Evolutionary conservation across 169 alveolate species (phyloP), one percentile per base, ranked within the genome.

Genomic region (Plasmodium chabaudi): DNA sequence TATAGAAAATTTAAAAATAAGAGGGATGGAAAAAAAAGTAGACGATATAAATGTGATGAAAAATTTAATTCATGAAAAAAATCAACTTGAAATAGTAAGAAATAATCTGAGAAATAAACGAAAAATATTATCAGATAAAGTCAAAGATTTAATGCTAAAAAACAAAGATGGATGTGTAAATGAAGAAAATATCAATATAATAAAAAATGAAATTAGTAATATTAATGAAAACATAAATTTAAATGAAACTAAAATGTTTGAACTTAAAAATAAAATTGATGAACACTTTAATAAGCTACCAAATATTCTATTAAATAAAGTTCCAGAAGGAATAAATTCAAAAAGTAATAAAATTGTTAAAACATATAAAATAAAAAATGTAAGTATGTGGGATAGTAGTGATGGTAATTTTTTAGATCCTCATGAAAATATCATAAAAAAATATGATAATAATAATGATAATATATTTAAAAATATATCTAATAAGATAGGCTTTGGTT

Each of bases 401-500:
- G 87, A 44, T 1, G 23, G 57, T 47, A 27, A 5, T 10, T 56
- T 63, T 34, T 10, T 86, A 19, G 61, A 59, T 25, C 59, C 91
- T 2, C 91, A 86, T 86, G 91, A 86, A 69, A 47, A 86, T 15
- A 86, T 86, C 49, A 42, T 86, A 86, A 86, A 86, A 60, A 70
- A 49, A 44, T 86, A 69, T 61, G 87, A 70, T 47, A 86, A 70
- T 15, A 75, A 70, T 47, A 86, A 70, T 15, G 61, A 86, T 86
- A 19, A 19, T 57, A 69, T 86, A 13, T 79, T 79, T 68, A 10
- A 73, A 27, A 70, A 86, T 63, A 86, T 86, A 86, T 56, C 91
- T 12, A 86, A 86, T 72, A 86, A 86, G 69, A 86, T 86, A 42
- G 91, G 91, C 21, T 86, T 68, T 57, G 91, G 91, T 3, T 86